Conservation (phyloP, 108 stramenopile genomes). For the Cylindrotheca closterium region DNA sequence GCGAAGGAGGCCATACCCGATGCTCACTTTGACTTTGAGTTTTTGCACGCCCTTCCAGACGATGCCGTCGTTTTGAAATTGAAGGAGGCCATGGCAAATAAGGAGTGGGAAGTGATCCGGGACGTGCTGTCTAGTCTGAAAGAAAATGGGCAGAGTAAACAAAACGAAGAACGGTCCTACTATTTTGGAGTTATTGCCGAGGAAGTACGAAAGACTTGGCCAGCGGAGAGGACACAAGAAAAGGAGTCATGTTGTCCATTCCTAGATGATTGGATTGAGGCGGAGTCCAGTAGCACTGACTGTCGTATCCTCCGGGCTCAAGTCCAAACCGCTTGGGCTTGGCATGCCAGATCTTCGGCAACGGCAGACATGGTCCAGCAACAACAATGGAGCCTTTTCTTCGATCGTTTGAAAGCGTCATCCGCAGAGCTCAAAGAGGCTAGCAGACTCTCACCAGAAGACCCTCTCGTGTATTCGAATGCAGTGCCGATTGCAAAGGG, state of each 20-base stretch:
- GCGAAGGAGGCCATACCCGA: no score
- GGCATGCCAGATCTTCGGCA: neutral
- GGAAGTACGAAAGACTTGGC: neutral
- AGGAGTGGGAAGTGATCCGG: no score
- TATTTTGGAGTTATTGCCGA: neutral
- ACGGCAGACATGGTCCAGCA: neutral
- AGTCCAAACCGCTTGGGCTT: neutral
- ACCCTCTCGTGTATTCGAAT: neutral
- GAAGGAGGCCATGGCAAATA: no score
- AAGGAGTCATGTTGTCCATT: neutral
- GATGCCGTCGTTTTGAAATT: no score
- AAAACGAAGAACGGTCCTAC: neutral
- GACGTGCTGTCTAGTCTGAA: no score
- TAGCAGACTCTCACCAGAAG: neutral
- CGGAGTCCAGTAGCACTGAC: neutral
- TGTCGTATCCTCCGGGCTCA: neutral
- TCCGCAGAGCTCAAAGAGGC: slow-evolving; percentile 1
- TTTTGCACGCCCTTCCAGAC: no score
- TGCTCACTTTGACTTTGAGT: no score
- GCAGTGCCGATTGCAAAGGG: neutral
- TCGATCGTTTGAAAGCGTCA: neutral
- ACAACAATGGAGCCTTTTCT: neutral
- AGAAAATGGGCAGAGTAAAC: no score
- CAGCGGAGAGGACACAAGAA: neutral
- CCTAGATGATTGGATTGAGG: neutral